phyloP scores from a whole-genome alignment of 202 grass and related monocot species.

The Tripidium arundinaceum region DNA sequence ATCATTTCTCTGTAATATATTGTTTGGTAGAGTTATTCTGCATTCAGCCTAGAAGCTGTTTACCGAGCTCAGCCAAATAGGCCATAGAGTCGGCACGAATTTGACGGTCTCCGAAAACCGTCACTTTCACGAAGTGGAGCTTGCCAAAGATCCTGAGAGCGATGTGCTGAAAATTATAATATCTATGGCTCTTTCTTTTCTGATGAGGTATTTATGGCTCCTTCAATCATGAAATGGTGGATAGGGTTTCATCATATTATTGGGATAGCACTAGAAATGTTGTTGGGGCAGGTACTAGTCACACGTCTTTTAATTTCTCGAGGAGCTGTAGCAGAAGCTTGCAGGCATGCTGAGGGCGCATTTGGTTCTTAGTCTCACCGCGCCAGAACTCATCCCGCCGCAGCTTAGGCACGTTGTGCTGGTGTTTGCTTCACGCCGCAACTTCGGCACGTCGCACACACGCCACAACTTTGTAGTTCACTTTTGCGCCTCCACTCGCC shows the following conservation, averaged over 20 bases:
- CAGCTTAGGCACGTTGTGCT: too few relatives aligned
- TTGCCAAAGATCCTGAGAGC: not conserved
- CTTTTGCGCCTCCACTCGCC: too few relatives aligned
- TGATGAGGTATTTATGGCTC: not conserved
- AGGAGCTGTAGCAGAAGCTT: not conserved
- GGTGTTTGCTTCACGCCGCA: too few relatives aligned
- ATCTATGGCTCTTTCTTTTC: not conserved
- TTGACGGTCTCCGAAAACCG: not conserved
- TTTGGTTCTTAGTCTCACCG: too few relatives aligned
- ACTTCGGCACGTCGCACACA: too few relatives aligned
- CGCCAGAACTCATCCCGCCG: too few relatives aligned
- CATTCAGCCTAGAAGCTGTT: too few relatives aligned
- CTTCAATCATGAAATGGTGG: not conserved
- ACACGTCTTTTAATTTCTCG: not conserved
- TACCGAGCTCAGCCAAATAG: too few relatives aligned
- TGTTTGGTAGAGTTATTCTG: too few relatives aligned
- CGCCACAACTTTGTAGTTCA: too few relatives aligned
- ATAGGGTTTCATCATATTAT: not conserved
- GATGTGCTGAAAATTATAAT: not conserved
- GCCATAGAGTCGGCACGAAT: too few relatives aligned
- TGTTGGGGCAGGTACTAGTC: conserved; percentile 1
- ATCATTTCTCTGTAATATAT: too few relatives aligned
- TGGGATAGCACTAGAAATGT: not conserved
- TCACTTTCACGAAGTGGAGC: not conserved
- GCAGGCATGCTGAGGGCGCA: not conserved